Conservation (phyloP, 139 green algal genomes). For the Chlorella vulgaris region DNA sequence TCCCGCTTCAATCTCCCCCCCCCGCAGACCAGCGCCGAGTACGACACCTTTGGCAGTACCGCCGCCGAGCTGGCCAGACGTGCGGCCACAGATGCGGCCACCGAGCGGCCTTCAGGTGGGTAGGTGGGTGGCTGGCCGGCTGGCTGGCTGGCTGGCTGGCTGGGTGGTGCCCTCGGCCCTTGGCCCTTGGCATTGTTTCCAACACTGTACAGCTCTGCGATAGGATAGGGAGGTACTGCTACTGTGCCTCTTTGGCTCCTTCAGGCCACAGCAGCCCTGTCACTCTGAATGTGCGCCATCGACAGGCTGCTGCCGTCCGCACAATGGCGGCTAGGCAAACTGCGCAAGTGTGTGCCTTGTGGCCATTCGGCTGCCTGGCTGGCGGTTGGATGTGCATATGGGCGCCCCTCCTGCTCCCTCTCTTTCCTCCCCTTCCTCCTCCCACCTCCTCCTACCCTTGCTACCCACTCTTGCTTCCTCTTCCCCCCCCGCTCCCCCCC, state of each 20-base stretch:
- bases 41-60: slow-evolving; percentile 85
- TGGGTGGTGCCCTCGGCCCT: not conserved
- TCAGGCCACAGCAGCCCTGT: too few species aligned
- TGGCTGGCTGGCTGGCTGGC: too few species aligned
- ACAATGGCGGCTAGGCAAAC: too few species aligned
- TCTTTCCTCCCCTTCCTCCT: not conserved
- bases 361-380: not conserved
- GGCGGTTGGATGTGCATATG: not conserved
- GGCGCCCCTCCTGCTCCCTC: not conserved
- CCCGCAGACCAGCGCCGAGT: slow-evolving; percentile 44
- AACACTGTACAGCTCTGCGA: too few species aligned
- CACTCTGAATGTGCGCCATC: too few species aligned
- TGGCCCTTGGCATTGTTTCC: too few species aligned
- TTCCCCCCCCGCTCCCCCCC: not conserved
- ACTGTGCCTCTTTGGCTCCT: too few species aligned
- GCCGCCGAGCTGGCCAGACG: slow-evolving; percentile 50
- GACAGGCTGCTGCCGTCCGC: too few species aligned
- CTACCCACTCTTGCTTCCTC: not conserved
- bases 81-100: slow-evolving; percentile 24
- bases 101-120: slow-evolving; percentile 5
- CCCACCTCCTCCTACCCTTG: not conserved
- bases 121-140: not conserved
- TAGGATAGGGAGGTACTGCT: too few species aligned
- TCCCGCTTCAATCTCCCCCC: not conserved
- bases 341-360: too few species aligned